Percentiles rank a stretch among this genome's conserved stretches.
Conservation (phyloP, 768 basidiomycete genomes). For the Rhizopogon roseolus region DNA sequence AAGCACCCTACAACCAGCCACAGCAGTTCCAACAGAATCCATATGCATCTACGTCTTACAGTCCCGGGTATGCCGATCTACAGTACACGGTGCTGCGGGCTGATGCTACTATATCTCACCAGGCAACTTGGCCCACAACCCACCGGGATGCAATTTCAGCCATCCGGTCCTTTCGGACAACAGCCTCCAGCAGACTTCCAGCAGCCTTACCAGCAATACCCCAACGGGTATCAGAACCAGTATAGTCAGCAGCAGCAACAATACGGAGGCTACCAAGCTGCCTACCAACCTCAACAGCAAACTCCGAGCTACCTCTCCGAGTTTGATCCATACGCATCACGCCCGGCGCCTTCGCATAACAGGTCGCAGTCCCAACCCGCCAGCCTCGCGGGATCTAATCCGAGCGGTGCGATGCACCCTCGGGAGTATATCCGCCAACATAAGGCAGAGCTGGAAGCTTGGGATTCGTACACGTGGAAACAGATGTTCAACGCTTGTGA, state of each 20-base stretch:
- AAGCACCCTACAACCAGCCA: slow-evolving; percentile 5
- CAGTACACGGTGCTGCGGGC: slow-evolving; percentile 4
- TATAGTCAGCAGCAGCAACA: slow-evolving; percentile 13
- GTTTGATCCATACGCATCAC: slow-evolving; percentile 36
- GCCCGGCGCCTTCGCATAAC: slow-evolving; percentile 8
- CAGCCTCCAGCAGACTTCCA: slow-evolving; percentile 28
- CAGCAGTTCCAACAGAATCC: slow-evolving; percentile 19
- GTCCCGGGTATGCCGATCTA: slow-evolving; percentile 16
- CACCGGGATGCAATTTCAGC: slow-evolving; percentile 38
- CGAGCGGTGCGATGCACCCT: slow-evolving; percentile 48
- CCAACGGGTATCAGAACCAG: slow-evolving; percentile 18
- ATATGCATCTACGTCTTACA: slow-evolving; percentile 17
- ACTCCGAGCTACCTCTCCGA: slow-evolving; percentile 28
- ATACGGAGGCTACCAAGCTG: slow-evolving; percentile 23
- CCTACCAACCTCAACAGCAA: slow-evolving; percentile 19
- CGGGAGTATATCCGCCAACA: slow-evolving; percentile 62
- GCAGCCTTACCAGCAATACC: slow-evolving; percentile 16
- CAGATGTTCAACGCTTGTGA: slow-evolving; percentile 62
- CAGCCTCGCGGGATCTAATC: slow-evolving; percentile 7
- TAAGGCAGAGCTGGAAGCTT: slow-evolving; percentile 64
- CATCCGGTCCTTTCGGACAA: slow-evolving; percentile 53
- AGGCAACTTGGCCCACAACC: slow-evolving; percentile 27
- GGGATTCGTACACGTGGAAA: slow-evolving; percentile 71
- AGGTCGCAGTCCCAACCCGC: not conserved
- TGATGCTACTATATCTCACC: not conserved